Conservation (phyloP, 768 basidiomycete species). For the Harrya chromipes region DNA sequence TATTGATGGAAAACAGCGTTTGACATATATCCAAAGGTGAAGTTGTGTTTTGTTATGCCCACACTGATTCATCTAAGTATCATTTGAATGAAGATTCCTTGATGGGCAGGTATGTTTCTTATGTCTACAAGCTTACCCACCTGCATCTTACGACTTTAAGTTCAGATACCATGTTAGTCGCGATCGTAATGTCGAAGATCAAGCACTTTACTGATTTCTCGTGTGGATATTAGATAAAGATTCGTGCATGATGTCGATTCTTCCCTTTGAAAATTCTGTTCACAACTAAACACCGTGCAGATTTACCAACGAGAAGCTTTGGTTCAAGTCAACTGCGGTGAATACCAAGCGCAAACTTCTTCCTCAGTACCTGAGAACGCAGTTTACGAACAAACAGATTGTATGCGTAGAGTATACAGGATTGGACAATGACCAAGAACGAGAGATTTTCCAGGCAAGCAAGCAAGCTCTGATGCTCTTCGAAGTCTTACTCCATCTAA, state of each 20-base stretch:
- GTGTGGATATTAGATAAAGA: conserved; percentile 35
- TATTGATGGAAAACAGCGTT: conserved; percentile 72
- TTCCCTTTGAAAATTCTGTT: not conserved
- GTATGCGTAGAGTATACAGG: conserved; percentile 52
- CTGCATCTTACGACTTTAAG: conserved; percentile 5
- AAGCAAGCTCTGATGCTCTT: not conserved
- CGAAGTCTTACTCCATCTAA: not conserved
- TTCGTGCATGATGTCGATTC: conserved; percentile 26
- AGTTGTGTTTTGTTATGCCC: not conserved
- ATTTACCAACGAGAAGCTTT: conserved; percentile 37
- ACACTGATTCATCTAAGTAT: not conserved
- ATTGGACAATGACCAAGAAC: conserved; percentile 50
- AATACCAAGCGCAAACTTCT: conserved; percentile 31
- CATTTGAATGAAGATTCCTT: conserved; percentile 42
- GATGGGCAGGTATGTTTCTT: conserved; percentile 48
- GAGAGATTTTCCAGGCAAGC: conserved; percentile 61
- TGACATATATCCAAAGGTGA: conserved; percentile 64
- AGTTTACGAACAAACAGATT: conserved; percentile 45
- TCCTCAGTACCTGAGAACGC: conserved; percentile 30
- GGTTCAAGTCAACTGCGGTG: conserved; percentile 29
- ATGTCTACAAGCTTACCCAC: not conserved
- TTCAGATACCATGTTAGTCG: conserved; percentile 43
- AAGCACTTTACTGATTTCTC: conserved; percentile 6
- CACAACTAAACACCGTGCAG: conserved; percentile 1
- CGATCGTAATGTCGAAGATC: not conserved